phyloP scores from a whole-genome alignment of 306 rosid genomes.

The Prinsepia uniflora region DNA sequence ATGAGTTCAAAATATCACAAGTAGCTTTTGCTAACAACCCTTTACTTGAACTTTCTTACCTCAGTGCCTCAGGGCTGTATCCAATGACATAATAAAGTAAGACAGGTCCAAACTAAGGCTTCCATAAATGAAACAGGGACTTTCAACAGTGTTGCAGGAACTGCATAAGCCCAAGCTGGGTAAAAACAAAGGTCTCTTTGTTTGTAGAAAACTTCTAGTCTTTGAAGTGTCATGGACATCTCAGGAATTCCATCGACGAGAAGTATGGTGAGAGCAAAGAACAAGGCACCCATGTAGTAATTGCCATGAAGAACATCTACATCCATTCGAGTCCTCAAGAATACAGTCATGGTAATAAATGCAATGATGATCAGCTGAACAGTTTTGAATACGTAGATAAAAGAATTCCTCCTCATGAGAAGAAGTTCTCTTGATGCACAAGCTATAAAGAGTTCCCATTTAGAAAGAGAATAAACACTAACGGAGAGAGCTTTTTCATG shows the following conservation, averaged over 20 bases:
- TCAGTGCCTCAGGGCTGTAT: conserved; percentile 33
- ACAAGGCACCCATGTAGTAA: conserved; percentile 42
- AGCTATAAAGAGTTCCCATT: conserved; percentile 44
- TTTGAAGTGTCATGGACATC: conserved; percentile 38
- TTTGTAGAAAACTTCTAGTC: conserved; percentile 45
- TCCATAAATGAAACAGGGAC: conserved; percentile 41
- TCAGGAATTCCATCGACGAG: conserved; percentile 43
- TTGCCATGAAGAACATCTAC: conserved; percentile 31
- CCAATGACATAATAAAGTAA: conserved; percentile 55
- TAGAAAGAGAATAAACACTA: conserved; percentile 29
- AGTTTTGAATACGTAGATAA: conserved; percentile 34
- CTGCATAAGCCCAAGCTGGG: conserved; percentile 55
- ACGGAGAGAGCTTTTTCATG: conserved; percentile 23
- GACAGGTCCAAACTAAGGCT: conserved; percentile 43
- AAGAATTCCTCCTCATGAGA: conserved; percentile 42
- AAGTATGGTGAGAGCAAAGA: conserved; percentile 31
- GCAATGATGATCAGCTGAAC: conserved; percentile 36
- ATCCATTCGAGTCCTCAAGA: conserved; percentile 37
- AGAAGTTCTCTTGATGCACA: conserved; percentile 43
- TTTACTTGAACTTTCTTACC: conserved; percentile 19
- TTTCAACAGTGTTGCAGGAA: conserved; percentile 41
- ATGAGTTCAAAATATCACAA: not conserved
- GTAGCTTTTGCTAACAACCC: not conserved
- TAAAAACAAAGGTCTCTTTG: conserved; percentile 36
- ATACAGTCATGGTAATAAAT: conserved; percentile 44